Percentiles rank a stretch among this genome's conserved stretches.
These are phyloP conservation scores for Phialophora verrucosa DNA, from an alignment of 2,329 filamentous ascomycete species.

Conservation along the genomic window DNA sequence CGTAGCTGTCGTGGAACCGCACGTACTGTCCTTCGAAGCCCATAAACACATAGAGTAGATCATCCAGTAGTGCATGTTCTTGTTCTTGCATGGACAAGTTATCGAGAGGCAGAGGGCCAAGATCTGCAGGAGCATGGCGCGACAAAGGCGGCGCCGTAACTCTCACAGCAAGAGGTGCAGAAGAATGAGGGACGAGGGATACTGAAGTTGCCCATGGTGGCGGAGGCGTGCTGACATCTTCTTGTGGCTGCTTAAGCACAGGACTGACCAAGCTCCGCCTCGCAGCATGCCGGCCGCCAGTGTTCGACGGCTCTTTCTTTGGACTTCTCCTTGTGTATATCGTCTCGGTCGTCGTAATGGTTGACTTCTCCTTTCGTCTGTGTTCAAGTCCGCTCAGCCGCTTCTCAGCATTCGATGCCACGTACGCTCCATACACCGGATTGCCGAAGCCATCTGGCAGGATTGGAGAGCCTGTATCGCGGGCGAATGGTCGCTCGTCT, in stretches of 20 bases:
- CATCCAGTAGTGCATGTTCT: constrained; percentile 85
- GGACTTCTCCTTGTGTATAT: constrained; percentile 60
- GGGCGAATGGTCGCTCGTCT: constrained; percentile 35
- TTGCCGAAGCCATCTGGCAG: constrained; percentile 29
- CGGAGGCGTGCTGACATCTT: constrained; percentile 46
- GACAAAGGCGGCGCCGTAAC: constrained; percentile 66
- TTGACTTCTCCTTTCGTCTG: constrained; percentile 45
- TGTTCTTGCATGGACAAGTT: constrained; percentile 79
- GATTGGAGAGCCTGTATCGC: constrained; percentile 35
- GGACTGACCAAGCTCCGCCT: constrained; percentile 24
- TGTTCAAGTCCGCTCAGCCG: constrained; percentile 34
- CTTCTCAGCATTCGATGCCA: constrained; percentile 34
- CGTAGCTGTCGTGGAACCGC: constrained; percentile 80
- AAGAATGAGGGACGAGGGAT: constrained; percentile 71
- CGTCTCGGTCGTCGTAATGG: constrained; percentile 46
- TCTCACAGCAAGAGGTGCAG: constrained; percentile 73
- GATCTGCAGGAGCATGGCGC: constrained; percentile 69
- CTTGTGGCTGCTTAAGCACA: constrained; percentile 31
- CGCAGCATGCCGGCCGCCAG: constrained; percentile 11
- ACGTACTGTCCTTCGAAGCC: constrained; percentile 98
- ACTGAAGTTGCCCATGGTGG: constrained; percentile 79
- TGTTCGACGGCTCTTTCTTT: constrained; percentile 48
- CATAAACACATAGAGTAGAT: constrained; percentile 95
- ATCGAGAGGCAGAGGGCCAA: constrained; percentile 71
- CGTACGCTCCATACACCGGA: constrained; percentile 34